Percentiles rank a stretch among this genome's conserved stretches.
Evolutionary conservation across 78 protist genomes (phyloP).

Genomic region (Cyanophora paradoxa): DNA sequence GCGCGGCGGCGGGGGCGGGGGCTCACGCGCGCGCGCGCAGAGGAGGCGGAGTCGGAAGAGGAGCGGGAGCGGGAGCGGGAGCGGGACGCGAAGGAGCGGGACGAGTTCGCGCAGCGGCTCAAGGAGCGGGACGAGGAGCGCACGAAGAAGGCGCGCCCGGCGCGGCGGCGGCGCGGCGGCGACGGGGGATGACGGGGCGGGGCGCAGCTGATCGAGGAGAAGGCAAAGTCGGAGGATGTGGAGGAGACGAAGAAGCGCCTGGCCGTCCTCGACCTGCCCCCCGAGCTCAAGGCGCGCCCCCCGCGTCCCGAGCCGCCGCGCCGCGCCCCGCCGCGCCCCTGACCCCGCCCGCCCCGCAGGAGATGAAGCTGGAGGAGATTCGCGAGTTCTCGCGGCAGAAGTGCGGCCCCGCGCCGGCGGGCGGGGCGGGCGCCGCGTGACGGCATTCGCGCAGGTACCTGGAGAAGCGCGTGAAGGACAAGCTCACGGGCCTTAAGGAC

Average conservation of each 20-base stretch:
- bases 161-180: not conserved
- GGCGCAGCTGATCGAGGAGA: not conserved
- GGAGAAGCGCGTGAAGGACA: slow-evolving; percentile 14
- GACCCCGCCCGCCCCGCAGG: too few relatives aligned
- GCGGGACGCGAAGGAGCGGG: slow-evolving; percentile 19
- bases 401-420: not conserved
- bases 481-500: slow-evolving; percentile 11
- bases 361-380: slow-evolving; percentile 9
- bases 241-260: too few relatives aligned
- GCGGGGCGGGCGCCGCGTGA: too few relatives aligned
- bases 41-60: not conserved
- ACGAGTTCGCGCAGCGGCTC: slow-evolving; percentile 39
- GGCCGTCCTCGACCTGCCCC: too few relatives aligned
- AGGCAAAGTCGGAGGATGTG: too few relatives aligned
- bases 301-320: slow-evolving; percentile 9
- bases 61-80: slow-evolving; percentile 15
- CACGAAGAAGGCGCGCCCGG: not conserved
- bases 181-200: not conserved
- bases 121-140: slow-evolving; percentile 15
- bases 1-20: not conserved
- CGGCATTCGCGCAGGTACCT: too few relatives aligned
- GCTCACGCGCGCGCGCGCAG: not conserved
- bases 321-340: not conserved
- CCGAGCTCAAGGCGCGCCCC: not conserved
- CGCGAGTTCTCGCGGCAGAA: slow-evolving; percentile 5